Base-by-base conservation (phyloP, 306 rosid species). In the Vicia faba region DNA sequence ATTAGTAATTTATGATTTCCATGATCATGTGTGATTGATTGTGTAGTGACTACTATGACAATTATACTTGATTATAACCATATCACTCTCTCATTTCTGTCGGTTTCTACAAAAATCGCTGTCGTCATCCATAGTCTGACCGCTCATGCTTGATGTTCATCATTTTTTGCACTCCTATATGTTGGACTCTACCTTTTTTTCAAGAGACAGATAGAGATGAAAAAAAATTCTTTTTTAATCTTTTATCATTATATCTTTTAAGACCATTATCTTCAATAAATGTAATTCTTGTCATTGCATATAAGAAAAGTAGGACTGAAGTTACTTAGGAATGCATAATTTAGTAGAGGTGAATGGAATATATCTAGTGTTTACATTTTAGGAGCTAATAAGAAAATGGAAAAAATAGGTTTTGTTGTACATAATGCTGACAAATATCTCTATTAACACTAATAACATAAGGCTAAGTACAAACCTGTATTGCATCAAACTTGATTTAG, bases 301-400 rank as follows among this genome's bases (percentile, higher is more conserved):
- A 38, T 57, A 45, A 69, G 20, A 70, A 55, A 54, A 63, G 18
- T 50, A 15, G 48, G 68, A 16, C 8, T 38, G 68, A n/a, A 18
- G 59, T n/a, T 64, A 56, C 54, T 38, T 26, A 43, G 3, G 35
- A 15, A 31, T 55, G 50, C 68, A 57, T 54, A 64, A 64, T 8
- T 63, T 6, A 46, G 28, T 26, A 43, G 29, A 38, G 26, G 44
- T 29, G 43, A 23, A 8, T 20, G 54, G 39, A 69, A 45, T 29
- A 43, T 35, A 38, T 36, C 26, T 53, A 28, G 26, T 55, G 60
- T 25, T 51, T 28, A 43, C 14, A 64, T 33, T 73, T 64, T 55
- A 55, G 39, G 60, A 46, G 20, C 23, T 43, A 5, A 4, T 29
- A 29, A 29, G 33, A 7, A 29, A 29, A 29, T 0, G 33, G 33